Conservation (phyloP, 805 yeast genomes). For the Candida gorgasii region DNA sequence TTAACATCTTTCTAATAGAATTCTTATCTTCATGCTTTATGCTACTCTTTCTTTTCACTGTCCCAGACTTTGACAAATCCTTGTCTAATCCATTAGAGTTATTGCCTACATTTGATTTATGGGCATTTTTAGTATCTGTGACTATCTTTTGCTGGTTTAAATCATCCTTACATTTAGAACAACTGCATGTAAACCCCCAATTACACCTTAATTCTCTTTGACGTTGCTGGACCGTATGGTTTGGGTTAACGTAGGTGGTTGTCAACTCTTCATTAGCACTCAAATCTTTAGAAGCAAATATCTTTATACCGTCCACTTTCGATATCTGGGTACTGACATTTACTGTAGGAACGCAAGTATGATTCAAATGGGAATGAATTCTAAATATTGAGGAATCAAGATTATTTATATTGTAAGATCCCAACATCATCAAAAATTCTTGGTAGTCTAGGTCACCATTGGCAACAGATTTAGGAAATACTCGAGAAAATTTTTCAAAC, state of each 20-base stretch:
- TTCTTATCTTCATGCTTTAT: slow-evolving; percentile 7
- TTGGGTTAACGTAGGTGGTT: slow-evolving; percentile 70
- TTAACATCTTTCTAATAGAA: slow-evolving; percentile 49
- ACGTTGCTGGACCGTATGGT: slow-evolving; percentile 60
- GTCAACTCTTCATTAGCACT: slow-evolving; percentile 65
- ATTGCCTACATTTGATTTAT: background rate
- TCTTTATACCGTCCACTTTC: slow-evolving; percentile 56
- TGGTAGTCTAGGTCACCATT: slow-evolving; percentile 40
- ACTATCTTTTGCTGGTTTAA: slow-evolving; percentile 34
- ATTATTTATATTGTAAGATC: slow-evolving; percentile 75
- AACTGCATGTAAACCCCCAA: slow-evolving; percentile 78
- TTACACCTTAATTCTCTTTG: slow-evolving; percentile 65
- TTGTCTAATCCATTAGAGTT: background rate
- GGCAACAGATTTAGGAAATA: slow-evolving; percentile 40
- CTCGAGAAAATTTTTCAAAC: slow-evolving; percentile 46
- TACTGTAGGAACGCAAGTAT: slow-evolving; percentile 73
- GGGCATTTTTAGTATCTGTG: background rate
- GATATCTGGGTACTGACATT: slow-evolving; percentile 45
- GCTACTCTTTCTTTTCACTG: slow-evolving; percentile 30
- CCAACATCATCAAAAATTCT: slow-evolving; percentile 61
- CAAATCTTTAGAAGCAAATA: slow-evolving; percentile 59
- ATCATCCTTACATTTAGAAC: slow-evolving; percentile 65
- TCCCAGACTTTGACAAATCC: background rate
- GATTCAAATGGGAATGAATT: slow-evolving; percentile 71
- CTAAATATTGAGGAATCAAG: slow-evolving; percentile 62